A percentile compares a stretch with the other conserved stretches of the same genome.
Conservation (phyloP, 202 grass and related monocot species). For the Panicum hallii region DNA sequence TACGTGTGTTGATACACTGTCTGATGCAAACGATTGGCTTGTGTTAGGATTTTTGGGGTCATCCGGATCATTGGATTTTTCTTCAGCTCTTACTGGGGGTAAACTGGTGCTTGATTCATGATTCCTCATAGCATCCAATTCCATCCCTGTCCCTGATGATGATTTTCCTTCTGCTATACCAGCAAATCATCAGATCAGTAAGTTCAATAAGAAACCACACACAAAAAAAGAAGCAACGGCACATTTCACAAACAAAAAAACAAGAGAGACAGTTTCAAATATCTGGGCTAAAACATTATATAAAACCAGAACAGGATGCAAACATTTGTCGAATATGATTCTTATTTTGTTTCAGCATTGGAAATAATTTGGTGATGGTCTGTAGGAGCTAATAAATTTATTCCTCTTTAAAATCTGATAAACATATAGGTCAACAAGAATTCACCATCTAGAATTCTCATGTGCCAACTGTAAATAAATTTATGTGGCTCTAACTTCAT, state of each 20-base stretch:
- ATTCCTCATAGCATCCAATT: conserved; percentile 27
- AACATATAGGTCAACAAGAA: background rate
- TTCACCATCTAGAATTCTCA: background rate
- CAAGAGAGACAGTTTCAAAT: conserved; percentile 5
- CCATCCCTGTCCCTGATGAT: conserved; percentile 27
- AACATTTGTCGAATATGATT: conserved; percentile 7
- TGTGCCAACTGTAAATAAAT: conserved; percentile 5
- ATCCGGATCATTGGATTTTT: conserved; percentile 6
- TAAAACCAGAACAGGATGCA: conserved; percentile 18
- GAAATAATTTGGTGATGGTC: conserved; percentile 14
- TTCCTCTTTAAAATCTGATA: background rate
- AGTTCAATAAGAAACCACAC: conserved; percentile 7
- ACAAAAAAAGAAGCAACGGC: background rate
- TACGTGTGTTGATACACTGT: conserved; percentile 2
- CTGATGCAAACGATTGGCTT: conserved; percentile 9
- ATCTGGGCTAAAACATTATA: background rate
- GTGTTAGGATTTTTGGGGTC: background rate
- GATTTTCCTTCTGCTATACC: conserved; percentile 45
- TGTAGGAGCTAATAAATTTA: conserved; percentile 12
- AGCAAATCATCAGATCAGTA: conserved; percentile 7
- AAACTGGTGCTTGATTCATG: conserved; percentile 28
- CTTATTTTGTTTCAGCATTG: background rate
- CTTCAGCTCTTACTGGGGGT: conserved; percentile 21
- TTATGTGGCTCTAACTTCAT: conserved; percentile 1
- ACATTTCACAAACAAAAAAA: background rate